phyloP scores from a whole-genome alignment of 2,329 filamentous ascomycete genomes.

The Helotiales sp. region DNA sequence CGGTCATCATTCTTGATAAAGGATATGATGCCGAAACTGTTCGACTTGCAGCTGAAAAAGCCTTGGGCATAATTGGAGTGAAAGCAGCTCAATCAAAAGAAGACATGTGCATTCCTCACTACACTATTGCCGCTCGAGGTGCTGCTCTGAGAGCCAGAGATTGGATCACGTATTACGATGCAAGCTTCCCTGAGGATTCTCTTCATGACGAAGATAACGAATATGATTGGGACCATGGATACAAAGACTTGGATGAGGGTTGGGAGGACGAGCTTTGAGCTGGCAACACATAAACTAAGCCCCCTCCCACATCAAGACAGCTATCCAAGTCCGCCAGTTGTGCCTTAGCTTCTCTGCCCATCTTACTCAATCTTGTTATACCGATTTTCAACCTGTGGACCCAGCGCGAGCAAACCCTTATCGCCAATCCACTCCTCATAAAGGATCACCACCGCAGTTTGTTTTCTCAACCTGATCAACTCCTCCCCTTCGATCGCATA shows the following conservation, averaged over 20 bases:
- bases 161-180: conserved; percentile 7
- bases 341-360: too few species aligned
- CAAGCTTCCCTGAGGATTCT: background rate
- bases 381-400: background rate
- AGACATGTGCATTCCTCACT: background rate
- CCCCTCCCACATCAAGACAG: too few species aligned
- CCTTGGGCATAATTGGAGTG: background rate
- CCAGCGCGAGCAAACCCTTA: background rate
- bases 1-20: conserved; percentile 9
- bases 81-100: background rate
- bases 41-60: background rate
- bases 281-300: too few species aligned
- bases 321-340: too few species aligned
- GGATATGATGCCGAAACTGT: background rate
- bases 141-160: conserved; percentile 12
- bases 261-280: background rate
- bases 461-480: background rate
- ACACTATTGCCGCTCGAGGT: conserved; percentile 10
- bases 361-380: too few species aligned
- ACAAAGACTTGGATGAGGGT: background rate
- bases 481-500: background rate
- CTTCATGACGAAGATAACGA: background rate
- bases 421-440: background rate
- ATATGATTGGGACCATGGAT: background rate
- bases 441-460: background rate